A percentile compares a stretch with the other conserved stretches of the same genome.
These are phyloP conservation scores for Pseudomassariella vexata DNA, from an alignment of 2,329 filamentous ascomycete genomes.

Conservation along the genomic window DNA sequence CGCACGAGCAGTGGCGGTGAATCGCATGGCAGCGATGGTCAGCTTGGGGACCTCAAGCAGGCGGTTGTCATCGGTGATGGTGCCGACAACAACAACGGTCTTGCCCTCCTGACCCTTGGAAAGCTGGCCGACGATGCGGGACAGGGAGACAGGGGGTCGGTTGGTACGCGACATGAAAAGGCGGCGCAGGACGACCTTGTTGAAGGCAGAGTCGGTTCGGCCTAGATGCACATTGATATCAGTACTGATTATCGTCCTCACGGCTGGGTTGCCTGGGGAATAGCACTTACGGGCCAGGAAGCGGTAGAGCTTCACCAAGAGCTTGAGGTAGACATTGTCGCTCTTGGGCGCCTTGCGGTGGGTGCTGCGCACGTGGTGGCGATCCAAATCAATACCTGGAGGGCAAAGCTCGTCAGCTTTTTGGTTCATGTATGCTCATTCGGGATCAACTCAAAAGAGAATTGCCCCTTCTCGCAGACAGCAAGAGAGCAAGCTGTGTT, in stretches of 20 bases:
- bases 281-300: conserved; percentile 78
- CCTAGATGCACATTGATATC: too few relatives aligned
- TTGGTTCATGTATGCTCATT: conserved; percentile 59
- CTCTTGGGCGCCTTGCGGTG: conserved; percentile 96
- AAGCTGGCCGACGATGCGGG: conserved; percentile 73
- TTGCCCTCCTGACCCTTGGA: conserved; percentile 64
- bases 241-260: too few relatives aligned
- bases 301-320: conserved; percentile 97
- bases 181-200: conserved; percentile 96
- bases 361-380: conserved; percentile 62
- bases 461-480: conserved; percentile 6
- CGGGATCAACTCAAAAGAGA: conserved; percentile 11
- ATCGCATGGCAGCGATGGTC: conserved; percentile 87
- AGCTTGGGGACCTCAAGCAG: conserved; percentile 86
- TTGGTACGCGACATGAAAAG: conserved; percentile 99
- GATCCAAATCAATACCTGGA: conserved; percentile 67
- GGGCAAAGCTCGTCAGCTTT: conserved; percentile 56
- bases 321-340: conserved; percentile 95
- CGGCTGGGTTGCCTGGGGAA: background rate
- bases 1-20: conserved; percentile 92
- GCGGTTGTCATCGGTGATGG: conserved; percentile 97
- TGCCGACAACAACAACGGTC: conserved; percentile 90
- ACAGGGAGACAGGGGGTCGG: conserved; percentile 90
- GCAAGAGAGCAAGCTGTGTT: conserved; percentile 2
- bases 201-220: conserved; percentile 96